phyloP scores from a whole-genome alignment of 2,329 filamentous ascomycete genomes.

The Stagonosporopsis chrysanthemi region DNA sequence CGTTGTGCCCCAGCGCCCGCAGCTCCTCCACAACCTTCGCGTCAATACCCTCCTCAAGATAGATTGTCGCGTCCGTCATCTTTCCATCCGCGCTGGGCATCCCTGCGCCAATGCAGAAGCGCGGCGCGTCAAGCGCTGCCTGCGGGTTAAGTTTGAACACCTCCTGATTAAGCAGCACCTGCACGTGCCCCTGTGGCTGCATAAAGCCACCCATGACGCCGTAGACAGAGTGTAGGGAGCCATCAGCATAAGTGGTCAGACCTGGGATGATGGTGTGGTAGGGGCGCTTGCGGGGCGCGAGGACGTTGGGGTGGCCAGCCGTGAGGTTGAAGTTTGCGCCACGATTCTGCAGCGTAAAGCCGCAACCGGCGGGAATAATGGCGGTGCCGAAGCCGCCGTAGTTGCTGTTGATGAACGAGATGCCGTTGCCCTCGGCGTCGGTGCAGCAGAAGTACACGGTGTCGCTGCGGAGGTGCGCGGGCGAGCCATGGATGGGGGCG shows the following conservation, averaged over 20 bases:
- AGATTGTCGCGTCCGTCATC: slow-evolving; percentile 70
- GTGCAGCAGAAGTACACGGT: slow-evolving; percentile 93
- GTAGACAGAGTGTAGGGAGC: slow-evolving; percentile 81
- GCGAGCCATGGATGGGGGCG: slow-evolving; percentile 70
- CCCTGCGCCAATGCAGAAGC: slow-evolving; percentile 84
- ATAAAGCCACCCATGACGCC: slow-evolving; percentile 99
- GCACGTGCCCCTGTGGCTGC: slow-evolving; percentile 96
- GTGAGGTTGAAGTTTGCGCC: slow-evolving; percentile 84
- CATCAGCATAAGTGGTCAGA: slow-evolving; percentile 81
- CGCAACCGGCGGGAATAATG: slow-evolving; percentile 85
- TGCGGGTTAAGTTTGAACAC: slow-evolving; percentile 84
- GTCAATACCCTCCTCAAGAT: slow-evolving; percentile 82
- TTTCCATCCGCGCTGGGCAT: slow-evolving; percentile 67
- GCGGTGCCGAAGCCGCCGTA: slow-evolving; percentile 87
- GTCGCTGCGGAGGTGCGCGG: slow-evolving; percentile 84
- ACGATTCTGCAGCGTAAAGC: slow-evolving; percentile 94
- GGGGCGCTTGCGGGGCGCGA: slow-evolving; percentile 83
- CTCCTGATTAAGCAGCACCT: slow-evolving; percentile 89
- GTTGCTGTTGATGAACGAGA: slow-evolving; percentile 96
- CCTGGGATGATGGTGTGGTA: slow-evolving; percentile 99
- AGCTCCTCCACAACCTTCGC: slow-evolving; percentile 72
- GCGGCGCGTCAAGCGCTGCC: slow-evolving; percentile 85
- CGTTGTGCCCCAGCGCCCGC: slow-evolving; percentile 73
- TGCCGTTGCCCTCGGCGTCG: slow-evolving; percentile 83
- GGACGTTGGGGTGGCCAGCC: slow-evolving; percentile 75